Evolutionary conservation across 148 eudicot species (phyloP).

Genomic region (Selenicereus undatus): DNA sequence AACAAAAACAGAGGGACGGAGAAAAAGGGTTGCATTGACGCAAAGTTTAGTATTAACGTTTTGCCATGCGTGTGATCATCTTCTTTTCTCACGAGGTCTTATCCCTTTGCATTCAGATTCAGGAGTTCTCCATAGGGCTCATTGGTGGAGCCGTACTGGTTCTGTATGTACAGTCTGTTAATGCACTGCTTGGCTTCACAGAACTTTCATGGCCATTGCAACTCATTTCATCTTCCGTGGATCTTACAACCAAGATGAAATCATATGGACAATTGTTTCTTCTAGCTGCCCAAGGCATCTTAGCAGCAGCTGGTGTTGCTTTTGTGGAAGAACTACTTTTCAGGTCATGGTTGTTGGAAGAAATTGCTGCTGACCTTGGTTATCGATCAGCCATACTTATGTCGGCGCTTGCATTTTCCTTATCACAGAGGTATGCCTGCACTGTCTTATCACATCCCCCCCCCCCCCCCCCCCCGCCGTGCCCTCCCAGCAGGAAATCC

Average conservation of each 20-base stretch:
- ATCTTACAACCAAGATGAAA: conserved; percentile 42
- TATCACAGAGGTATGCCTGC: conserved; percentile 65
- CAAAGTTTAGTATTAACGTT: background rate
- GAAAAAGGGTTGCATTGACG: background rate
- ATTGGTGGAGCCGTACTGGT: conserved; percentile 70
- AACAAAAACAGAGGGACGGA: background rate
- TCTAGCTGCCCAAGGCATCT: conserved; percentile 50
- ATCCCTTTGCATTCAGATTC: conserved; percentile 45
- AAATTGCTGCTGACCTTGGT: conserved; percentile 83
- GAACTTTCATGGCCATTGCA: conserved; percentile 51
- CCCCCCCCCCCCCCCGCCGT: background rate
- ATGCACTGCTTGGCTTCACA: conserved; percentile 57
- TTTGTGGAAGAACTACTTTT: conserved; percentile 81
- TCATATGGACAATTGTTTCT: conserved; percentile 46
- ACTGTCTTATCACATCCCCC: background rate
- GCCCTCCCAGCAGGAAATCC: background rate
- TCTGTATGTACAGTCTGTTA: conserved; percentile 51
- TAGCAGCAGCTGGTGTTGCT: conserved; percentile 65
- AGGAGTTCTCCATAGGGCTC: conserved; percentile 59
- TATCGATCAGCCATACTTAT: conserved; percentile 65
- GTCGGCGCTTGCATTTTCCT: conserved; percentile 75
- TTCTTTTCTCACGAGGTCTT: background rate
- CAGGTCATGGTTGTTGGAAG: conserved; percentile 90
- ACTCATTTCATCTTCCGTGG: conserved; percentile 41
- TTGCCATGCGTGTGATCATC: background rate